Conservation (phyloP, 2,329 filamentous ascomycete genomes). For the Fusarium concolor region DNA sequence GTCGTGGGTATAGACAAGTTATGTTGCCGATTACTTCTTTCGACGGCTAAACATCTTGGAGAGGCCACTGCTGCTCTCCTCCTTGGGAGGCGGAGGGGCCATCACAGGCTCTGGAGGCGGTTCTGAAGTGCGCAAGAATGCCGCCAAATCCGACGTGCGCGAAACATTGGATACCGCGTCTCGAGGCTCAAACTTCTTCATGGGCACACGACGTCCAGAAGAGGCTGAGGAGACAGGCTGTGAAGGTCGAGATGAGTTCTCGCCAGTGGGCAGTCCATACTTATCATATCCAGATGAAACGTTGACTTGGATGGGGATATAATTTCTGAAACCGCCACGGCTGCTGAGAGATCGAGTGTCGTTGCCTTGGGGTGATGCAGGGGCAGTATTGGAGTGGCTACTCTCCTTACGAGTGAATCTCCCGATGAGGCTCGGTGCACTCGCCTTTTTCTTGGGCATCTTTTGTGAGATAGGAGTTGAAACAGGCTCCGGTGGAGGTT, state of each 20-base stretch:
- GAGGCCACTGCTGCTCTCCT: conserved; percentile 56
- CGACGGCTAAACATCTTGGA: conserved; percentile 63
- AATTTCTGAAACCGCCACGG: conserved; percentile 54
- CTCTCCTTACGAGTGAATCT: conserved; percentile 62
- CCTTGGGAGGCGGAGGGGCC: conserved; percentile 46
- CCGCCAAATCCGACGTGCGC: conserved; percentile 76
- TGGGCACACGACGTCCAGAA: conserved; percentile 60
- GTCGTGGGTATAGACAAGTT: conserved; percentile 25
- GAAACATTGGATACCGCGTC: conserved; percentile 62
- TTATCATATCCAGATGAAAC: conserved; percentile 60
- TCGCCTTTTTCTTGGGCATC: conserved; percentile 72
- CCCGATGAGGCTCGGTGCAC: conserved; percentile 70
- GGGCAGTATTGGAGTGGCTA: conserved; percentile 44
- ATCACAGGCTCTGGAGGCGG: conserved; percentile 62
- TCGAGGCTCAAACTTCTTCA: conserved; percentile 69
- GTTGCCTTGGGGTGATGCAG: conserved; percentile 43
- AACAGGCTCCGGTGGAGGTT: conserved; percentile 69
- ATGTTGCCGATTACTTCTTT: conserved; percentile 59
- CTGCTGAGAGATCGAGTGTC: conserved; percentile 54
- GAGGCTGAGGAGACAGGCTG: conserved; percentile 43
- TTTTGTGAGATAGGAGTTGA: conserved; percentile 50
- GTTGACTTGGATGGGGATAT: conserved; percentile 66
- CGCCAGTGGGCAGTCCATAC: conserved; percentile 50
- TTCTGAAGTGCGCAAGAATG: conserved; percentile 76
- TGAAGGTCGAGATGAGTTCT: conserved; percentile 33